Evolutionary conservation across 345 rosid genomes (phyloP).

Genomic region (Citrus sp.): DNA sequence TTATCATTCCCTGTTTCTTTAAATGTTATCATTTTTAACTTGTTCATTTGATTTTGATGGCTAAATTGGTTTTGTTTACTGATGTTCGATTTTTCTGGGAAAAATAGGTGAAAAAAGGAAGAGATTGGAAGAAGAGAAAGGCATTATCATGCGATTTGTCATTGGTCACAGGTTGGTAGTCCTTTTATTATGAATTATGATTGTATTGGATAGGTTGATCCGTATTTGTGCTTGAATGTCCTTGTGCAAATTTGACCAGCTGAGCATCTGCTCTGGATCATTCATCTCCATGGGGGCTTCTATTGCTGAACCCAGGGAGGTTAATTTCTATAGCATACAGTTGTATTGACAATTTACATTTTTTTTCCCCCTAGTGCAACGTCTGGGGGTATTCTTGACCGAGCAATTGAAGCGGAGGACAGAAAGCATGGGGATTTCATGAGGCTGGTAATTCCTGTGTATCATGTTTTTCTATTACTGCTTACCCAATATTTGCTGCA

Average conservation of each 20-base stretch:
- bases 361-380: constrained; percentile 57
- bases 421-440: constrained; percentile 86
- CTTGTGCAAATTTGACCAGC: neutral
- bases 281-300: neutral
- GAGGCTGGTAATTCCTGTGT: constrained; percentile 56
- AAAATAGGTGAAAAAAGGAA: constrained; percentile 74
- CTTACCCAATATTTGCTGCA: constrained; percentile 1
- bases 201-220: neutral
- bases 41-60: constrained; percentile 1
- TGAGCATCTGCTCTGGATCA: neutral
- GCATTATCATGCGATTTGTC: constrained; percentile 80
- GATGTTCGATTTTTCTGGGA: constrained; percentile 7
- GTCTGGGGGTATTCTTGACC: constrained; percentile 84
- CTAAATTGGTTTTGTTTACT: constrained; percentile 6
- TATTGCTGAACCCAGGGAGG: neutral
- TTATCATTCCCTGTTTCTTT: neutral
- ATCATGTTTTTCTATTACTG: neutral
- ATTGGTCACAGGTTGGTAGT: constrained; percentile 78
- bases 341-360: neutral
- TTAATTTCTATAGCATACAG: neutral
- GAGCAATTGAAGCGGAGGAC: constrained; percentile 92
- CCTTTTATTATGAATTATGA: neutral
- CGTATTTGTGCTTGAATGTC: neutral
- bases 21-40: neutral
- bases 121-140: constrained; percentile 90